phyloP scores from a whole-genome alignment of 805 yeast genomes.

The Ogataea haglerorum region DNA sequence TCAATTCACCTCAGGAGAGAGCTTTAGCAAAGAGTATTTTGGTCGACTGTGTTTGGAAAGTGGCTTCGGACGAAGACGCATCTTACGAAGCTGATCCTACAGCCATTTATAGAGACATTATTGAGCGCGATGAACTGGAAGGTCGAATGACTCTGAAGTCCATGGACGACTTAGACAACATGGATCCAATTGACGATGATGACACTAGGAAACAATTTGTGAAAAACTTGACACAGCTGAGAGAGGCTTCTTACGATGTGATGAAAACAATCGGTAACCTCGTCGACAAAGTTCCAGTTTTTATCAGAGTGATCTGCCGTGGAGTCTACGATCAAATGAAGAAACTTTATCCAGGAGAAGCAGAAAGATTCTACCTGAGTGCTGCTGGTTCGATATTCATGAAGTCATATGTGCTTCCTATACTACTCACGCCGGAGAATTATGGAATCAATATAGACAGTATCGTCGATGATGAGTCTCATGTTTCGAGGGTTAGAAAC shows the following conservation, averaged over 20 bases:
- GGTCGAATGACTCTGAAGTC: conserved; percentile 26
- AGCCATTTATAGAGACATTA: conserved; percentile 44
- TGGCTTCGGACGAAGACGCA: conserved; percentile 46
- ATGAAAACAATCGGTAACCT: conserved; percentile 47
- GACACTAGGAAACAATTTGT: conserved; percentile 72
- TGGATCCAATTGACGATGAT: conserved; percentile 74
- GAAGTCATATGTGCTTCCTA: conserved; percentile 46
- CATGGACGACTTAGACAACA: conserved; percentile 28
- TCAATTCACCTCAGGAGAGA: conserved; percentile 48
- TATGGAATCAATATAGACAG: conserved; percentile 44
- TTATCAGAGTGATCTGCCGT: conserved; percentile 53
- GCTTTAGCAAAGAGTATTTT: conserved; percentile 39
- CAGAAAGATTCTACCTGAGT: conserved; percentile 57
- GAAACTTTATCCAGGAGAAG: conserved; percentile 51
- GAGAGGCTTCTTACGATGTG: conserved; percentile 66
- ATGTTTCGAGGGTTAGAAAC: conserved; percentile 31
- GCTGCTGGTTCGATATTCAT: conserved; percentile 66
- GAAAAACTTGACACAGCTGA: conserved; percentile 63
- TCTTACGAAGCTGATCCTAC: conserved; percentile 82
- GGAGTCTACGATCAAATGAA: conserved; percentile 32
- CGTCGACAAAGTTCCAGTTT: conserved; percentile 47
- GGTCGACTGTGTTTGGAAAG: conserved; percentile 36
- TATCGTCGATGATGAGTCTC: conserved; percentile 25
- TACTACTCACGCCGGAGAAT: conserved; percentile 51
- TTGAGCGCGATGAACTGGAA: conserved; percentile 33